A percentile compares a stretch with the other conserved stretches of the same genome.
phyloP scores from a whole-genome alignment of 2,329 filamentous ascomycete species.

The Penicillium vulpinum region DNA sequence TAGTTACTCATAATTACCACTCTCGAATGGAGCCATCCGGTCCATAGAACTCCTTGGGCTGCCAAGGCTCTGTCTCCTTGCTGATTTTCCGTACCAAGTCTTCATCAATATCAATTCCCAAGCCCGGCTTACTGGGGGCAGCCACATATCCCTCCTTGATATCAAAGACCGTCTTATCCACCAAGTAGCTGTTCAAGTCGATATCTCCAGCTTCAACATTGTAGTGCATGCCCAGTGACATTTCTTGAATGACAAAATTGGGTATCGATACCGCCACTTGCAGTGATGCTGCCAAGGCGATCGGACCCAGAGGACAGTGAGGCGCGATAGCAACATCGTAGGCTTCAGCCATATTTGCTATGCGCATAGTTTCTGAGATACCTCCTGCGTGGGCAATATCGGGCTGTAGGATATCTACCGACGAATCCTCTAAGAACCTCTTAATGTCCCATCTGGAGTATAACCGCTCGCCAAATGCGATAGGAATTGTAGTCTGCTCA shows the following conservation, averaged over 20 bases:
- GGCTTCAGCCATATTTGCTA: slow-evolving; percentile 69
- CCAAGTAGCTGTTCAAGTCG: slow-evolving; percentile 67
- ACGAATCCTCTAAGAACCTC: slow-evolving; percentile 66
- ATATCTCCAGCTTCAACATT: slow-evolving; percentile 62
- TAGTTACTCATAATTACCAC: slow-evolving; percentile 59
- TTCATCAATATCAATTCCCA: slow-evolving; percentile 73
- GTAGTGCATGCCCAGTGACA: slow-evolving; percentile 79
- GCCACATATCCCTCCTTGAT: slow-evolving; percentile 66
- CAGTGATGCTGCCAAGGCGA: slow-evolving; percentile 69
- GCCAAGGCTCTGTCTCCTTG: slow-evolving; percentile 63
- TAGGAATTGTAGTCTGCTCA: slow-evolving; percentile 67
- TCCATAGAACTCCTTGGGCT: slow-evolving; percentile 65
- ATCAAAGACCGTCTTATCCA: slow-evolving; percentile 65
- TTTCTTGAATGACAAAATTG: slow-evolving; percentile 77
- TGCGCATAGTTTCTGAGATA: slow-evolving; percentile 68
- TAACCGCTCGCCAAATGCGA: slow-evolving; percentile 71
- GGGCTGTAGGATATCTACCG: slow-evolving; percentile 71
- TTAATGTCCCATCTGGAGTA: slow-evolving; percentile 73
- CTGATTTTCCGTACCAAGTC: slow-evolving; percentile 63
- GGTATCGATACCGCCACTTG: slow-evolving; percentile 63
- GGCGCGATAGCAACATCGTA: slow-evolving; percentile 74
- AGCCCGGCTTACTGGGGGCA: slow-evolving; percentile 58
- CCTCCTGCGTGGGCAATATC: slow-evolving; percentile 72
- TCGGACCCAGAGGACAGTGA: slow-evolving; percentile 71
- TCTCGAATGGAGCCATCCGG: slow-evolving; percentile 67